phyloP scores from a whole-genome alignment of 2,329 filamentous ascomycete species.

The Aspergillus texensis region DNA sequence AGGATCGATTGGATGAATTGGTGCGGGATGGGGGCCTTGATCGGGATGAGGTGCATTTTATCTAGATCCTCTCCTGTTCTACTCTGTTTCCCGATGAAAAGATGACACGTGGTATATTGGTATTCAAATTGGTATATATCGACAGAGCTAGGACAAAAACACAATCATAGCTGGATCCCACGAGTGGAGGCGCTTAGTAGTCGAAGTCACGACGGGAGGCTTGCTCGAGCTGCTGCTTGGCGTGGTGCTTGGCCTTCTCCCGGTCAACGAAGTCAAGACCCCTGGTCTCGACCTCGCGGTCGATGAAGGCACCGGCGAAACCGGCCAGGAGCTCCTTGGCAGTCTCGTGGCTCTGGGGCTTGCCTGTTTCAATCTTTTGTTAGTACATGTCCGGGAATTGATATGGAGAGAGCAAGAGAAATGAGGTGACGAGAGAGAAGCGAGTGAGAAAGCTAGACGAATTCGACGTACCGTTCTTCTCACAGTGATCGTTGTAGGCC shows the following conservation, averaged over 20 bases:
- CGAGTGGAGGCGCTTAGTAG: conserved; percentile 5
- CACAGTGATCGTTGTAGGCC: conserved; percentile 74
- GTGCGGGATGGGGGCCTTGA: background rate
- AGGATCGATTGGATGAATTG: background rate
- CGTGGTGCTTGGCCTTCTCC: conserved; percentile 63
- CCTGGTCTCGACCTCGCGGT: conserved; percentile 72
- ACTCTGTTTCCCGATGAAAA: background rate
- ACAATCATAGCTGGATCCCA: background rate
- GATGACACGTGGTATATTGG: background rate
- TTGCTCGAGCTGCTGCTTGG: conserved; percentile 55
- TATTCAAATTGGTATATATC: background rate
- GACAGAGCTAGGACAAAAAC: background rate
- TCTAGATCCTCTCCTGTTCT: background rate
- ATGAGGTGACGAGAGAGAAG: too few species aligned
- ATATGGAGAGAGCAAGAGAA: background rate
- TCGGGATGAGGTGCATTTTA: background rate
- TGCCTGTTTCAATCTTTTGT: conserved; percentile 50
- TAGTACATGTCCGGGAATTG: background rate
- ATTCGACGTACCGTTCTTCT: conserved; percentile 59
- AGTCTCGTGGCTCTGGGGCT: conserved; percentile 68
- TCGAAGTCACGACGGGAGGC: conserved; percentile 13
- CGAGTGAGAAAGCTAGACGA: background rate
- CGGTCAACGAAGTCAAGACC: conserved; percentile 62
- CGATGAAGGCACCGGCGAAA: conserved; percentile 75
- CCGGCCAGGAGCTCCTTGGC: conserved; percentile 78